Base-by-base conservation (phyloP, 108 stramenopile genomes). In the Craspedostauros australis region DNA sequence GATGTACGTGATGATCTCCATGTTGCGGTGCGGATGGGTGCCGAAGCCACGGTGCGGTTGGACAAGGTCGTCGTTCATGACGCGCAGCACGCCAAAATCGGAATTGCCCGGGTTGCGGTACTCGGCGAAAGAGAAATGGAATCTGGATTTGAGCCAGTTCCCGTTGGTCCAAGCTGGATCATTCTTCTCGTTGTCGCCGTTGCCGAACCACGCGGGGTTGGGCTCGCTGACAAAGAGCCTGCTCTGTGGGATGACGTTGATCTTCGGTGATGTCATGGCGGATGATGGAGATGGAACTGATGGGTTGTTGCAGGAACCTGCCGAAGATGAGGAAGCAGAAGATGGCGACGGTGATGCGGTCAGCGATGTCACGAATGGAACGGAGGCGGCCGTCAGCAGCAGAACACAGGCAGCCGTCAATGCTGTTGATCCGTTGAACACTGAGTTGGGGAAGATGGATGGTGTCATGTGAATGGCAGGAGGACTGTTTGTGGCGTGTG, bases 91-190 rank as follows among this genome's bases (percentile, higher is more conserved):
- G 9, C 91, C 91, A 78, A 87, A 93, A 44, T 77, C 48, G 12
- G 53, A 40, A 50, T 86, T 86, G 31, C 31, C 24, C 7, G 27
- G 41, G 37, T 78, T 84, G 53, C 43, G 43, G 46, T 93, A 88
- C 43, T 88, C 91, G 8, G 91, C 91, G 58, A 93, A 93, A 11
- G 64, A 66, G 49, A 88, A 93, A 55, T 93, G 91, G 45, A 93
- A 93, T 14, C 86, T 68, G 39, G 64, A 68, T 67, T 86, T 77
- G 42, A 93, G 83, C 91, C 91, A 93, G 73, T 86, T 84, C 28
- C 32, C 27, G 27, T 78, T 74, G 22, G 66, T 74, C 86, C 86
- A 87, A 9, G 46, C 9, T 4, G 76, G 73, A 39, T 76, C 75
- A 23, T 62, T 18, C 14, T 50, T 34, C 32, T 48, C 44, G 47